Evolutionary conservation across 108 stramenopile genomes (phyloP).

Genomic region (Pseudonitzschia multiseries): DNA sequence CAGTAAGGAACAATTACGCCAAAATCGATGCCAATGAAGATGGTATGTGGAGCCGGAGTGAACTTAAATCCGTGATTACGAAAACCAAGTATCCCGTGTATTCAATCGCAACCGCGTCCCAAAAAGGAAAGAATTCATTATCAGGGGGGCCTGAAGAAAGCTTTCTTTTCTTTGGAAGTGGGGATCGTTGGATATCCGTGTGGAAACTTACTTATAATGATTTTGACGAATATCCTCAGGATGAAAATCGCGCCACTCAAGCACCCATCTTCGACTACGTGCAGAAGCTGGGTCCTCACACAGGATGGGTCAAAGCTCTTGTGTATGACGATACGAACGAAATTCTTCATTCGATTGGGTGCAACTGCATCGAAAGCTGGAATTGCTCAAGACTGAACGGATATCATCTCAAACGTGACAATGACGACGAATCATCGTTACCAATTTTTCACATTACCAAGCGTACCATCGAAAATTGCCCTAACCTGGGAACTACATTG

Average conservation of each 20-base stretch:
- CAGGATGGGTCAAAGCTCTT: conserved; percentile 59
- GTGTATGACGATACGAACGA: conserved; percentile 11
- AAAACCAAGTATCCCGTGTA: conserved; percentile 11
- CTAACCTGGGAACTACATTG: conserved; percentile 41
- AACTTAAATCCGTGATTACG: background rate
- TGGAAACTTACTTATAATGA: conserved; percentile 17
- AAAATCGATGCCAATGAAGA: background rate
- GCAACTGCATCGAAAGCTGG: conserved; percentile 61
- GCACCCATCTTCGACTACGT: background rate
- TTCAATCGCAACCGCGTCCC: background rate
- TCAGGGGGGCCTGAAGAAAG: background rate
- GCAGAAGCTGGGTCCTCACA: conserved; percentile 51
- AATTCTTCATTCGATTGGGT: conserved; percentile 50
- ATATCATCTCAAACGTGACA: background rate
- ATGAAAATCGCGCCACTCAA: background rate
- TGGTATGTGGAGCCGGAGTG: background rate
- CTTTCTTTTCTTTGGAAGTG: conserved; percentile 38
- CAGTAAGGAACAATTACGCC: background rate
- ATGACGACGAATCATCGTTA: background rate
- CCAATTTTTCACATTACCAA: conserved; percentile 35
- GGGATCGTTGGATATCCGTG: conserved; percentile 44
- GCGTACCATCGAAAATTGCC: conserved; percentile 43
- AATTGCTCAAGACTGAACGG: conserved; percentile 2
- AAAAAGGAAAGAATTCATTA: background rate
- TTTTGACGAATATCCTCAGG: background rate